phyloP scores from a whole-genome alignment of 2,329 filamentous ascomycete species.

The Metarhizium guizhouense region DNA sequence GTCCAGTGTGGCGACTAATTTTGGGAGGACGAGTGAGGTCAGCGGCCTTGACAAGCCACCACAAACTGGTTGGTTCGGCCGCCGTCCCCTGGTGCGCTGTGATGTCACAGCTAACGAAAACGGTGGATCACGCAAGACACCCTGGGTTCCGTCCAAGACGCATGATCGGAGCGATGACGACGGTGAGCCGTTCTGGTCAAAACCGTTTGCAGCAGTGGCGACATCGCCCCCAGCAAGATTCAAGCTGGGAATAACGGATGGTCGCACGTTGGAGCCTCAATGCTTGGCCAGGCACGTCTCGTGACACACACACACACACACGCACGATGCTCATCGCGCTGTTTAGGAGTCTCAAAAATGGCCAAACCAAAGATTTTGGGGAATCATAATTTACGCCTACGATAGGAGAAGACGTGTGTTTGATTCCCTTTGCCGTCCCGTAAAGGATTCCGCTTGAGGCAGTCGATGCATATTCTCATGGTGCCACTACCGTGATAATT shows the following conservation, averaged over 20 bases:
- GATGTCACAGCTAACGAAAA: conserved; percentile 3
- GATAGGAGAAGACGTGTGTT: background rate
- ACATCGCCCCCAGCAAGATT: background rate
- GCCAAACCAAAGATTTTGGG: background rate
- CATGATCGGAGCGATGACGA: background rate
- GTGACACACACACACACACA: background rate
- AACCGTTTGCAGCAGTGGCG: background rate
- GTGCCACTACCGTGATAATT: background rate
- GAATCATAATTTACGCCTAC: background rate
- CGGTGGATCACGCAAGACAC: background rate
- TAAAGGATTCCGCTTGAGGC: background rate
- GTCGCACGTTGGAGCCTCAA: background rate
- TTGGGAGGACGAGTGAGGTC: background rate
- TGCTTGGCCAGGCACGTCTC: background rate
- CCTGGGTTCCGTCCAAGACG: background rate
- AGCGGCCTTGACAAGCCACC: background rate
- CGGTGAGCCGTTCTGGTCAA: background rate
- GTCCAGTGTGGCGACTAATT: no score
- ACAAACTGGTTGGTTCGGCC: background rate
- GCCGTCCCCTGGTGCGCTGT: background rate
- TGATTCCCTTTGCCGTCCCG: background rate
- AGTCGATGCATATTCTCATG: background rate
- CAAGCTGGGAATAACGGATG: background rate
- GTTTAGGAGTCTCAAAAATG: background rate
- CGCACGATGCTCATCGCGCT: background rate